Conservation (phyloP, 1,284 basidiomycete species). For the Puccinia horiana region DNA sequence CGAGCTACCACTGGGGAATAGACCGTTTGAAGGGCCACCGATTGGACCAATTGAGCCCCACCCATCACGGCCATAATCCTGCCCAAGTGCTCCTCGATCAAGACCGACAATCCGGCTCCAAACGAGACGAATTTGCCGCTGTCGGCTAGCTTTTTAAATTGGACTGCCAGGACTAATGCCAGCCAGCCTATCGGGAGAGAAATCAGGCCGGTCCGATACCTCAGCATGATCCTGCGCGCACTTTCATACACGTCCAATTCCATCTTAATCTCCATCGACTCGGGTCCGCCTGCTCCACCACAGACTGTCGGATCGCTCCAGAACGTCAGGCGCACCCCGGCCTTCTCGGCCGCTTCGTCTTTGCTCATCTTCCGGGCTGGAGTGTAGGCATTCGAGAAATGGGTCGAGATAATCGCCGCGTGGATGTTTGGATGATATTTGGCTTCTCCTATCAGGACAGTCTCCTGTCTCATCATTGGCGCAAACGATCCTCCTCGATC, state of each 20-base stretch:
- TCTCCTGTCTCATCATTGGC: conserved; percentile 52
- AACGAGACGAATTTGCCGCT: conserved; percentile 8
- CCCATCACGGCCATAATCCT: neutral
- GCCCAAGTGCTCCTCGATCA: neutral
- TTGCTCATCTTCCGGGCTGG: conserved; percentile 18
- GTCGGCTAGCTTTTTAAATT: neutral
- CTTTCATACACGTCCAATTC: conserved; percentile 70
- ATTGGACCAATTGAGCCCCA: neutral
- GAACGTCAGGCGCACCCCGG: conserved; percentile 51
- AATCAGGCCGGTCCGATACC: conserved; percentile 71
- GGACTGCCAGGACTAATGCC: conserved; percentile 61
- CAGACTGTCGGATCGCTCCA: conserved; percentile 54
- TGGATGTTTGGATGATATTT: conserved; percentile 53
- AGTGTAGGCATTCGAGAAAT: conserved; percentile 53
- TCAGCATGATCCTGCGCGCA: conserved; percentile 68
- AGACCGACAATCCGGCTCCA: neutral
- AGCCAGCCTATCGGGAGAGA: conserved; percentile 72
- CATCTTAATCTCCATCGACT: conserved; percentile 61
- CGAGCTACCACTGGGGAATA: neutral
- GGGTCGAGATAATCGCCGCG: conserved; percentile 52
- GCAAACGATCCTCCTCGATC: conserved; percentile 49
- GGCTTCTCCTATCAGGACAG: conserved; percentile 51
- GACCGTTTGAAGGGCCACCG: neutral
- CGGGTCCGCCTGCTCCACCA: conserved; percentile 58
- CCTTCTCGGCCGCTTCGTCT: conserved; percentile 2